These are phyloP conservation scores for Claviceps africana DNA, from an alignment of 2,329 filamentous ascomycete species.

Conservation along the genomic window DNA sequence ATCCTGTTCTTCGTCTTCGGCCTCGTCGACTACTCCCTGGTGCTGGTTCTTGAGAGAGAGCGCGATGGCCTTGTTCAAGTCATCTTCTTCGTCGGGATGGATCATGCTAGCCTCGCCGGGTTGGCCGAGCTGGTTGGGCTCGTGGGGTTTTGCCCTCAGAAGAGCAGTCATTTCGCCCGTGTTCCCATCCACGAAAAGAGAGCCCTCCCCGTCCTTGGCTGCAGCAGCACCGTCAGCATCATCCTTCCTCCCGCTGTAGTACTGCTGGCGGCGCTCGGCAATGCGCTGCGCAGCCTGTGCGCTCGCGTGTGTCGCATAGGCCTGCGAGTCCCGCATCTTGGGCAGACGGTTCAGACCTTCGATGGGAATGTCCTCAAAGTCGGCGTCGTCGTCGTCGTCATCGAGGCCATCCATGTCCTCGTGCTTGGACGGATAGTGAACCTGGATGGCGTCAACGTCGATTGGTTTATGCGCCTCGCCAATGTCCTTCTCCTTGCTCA, in stretches of 20 bases:
- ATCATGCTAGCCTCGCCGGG: not conserved
- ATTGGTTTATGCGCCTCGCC: conserved; percentile 79
- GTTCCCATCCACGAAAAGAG: conserved; percentile 31
- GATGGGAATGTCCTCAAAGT: conserved; percentile 87
- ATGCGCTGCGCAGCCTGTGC: conserved; percentile 14
- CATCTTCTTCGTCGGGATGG: conserved; percentile 32
- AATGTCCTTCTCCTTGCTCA: conserved; percentile 68
- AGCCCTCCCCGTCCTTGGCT: conserved; percentile 33
- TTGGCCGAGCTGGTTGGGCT: conserved; percentile 9
- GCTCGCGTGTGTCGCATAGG: conserved; percentile 10
- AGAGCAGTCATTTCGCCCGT: conserved; percentile 12
- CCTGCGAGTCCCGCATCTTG: conserved; percentile 25
- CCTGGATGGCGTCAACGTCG: conserved; percentile 61
- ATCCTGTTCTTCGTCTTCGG: conserved; percentile 29
- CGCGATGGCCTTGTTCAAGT: conserved; percentile 69
- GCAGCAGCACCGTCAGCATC: conserved; percentile 4
- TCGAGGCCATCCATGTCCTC: conserved; percentile 36
- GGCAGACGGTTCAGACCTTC: conserved; percentile 78
- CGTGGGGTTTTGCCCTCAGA: conserved; percentile 20
- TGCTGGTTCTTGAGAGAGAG: conserved; percentile 64
- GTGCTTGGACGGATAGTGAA: conserved; percentile 41
- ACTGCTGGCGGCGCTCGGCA: conserved; percentile 14
- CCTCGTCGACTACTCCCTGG: conserved; percentile 20
- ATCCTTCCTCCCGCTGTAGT: conserved; percentile 12
- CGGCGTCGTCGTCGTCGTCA: conserved; percentile 59